phyloP scores from a whole-genome alignment of 257 asterid species.

The Perilla frutescens region DNA sequence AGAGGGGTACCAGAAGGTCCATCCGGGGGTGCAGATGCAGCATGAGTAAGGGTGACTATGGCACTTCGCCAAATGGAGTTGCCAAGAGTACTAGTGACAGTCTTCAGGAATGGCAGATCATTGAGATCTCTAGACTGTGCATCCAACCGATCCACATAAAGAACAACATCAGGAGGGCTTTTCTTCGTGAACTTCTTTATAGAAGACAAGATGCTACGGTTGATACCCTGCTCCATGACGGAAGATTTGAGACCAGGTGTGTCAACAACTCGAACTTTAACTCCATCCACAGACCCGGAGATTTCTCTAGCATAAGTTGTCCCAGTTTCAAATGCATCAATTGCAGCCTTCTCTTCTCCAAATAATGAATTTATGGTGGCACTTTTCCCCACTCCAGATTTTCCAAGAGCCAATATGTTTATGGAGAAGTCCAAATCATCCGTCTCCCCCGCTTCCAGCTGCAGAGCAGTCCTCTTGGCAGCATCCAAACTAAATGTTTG shows the following conservation, averaged over 20 bases:
- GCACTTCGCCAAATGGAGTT: conserved; percentile 84
- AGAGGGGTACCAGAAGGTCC: conserved; percentile 89
- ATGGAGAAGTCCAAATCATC: conserved; percentile 74
- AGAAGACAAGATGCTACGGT: conserved; percentile 64
- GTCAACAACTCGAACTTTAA: conserved; percentile 71
- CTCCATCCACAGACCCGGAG: conserved; percentile 73
- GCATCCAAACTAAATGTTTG: conserved; percentile 70
- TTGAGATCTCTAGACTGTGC: conserved; percentile 91
- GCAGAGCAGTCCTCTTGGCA: conserved; percentile 71
- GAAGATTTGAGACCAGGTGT: conserved; percentile 89
- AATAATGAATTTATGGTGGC: conserved; percentile 86
- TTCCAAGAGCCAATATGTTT: conserved; percentile 84
- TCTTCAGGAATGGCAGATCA: conserved; percentile 77
- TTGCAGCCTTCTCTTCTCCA: conserved; percentile 76
- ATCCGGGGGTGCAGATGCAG: conserved; percentile 95
- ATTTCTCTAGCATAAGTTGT: conserved; percentile 66
- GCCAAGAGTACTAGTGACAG: conserved; percentile 71
- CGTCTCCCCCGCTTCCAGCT: conserved; percentile 67
- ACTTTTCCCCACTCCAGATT: conserved; percentile 94
- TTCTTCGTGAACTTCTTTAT: conserved; percentile 75
- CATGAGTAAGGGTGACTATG: conserved; percentile 89
- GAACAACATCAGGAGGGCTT: conserved; percentile 75
- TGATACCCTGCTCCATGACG: conserved; percentile 75
- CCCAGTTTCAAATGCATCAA: conserved; percentile 75
- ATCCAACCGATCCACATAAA: conserved; percentile 89